These are phyloP conservation scores for Spongospora subterranea DNA, from an alignment of 208 protist genomes.

Conservation along the genomic window DNA sequence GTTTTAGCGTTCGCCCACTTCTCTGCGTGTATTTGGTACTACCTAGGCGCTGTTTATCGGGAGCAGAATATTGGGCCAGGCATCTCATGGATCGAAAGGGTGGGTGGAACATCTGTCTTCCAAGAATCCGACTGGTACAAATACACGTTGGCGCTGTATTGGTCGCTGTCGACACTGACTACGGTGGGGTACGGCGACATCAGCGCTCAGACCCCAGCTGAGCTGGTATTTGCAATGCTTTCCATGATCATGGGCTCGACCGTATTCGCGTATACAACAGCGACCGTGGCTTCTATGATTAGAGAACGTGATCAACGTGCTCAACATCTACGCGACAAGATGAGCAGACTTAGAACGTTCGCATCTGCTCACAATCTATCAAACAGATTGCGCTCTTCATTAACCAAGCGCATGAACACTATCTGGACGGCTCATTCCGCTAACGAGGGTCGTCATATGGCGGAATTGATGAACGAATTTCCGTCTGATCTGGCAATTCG, in stretches of 20 bases:
- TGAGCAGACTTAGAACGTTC: background rate
- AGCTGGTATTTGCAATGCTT: conserved; percentile 33
- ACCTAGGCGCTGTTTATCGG: background rate
- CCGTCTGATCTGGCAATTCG: conserved; percentile 1
- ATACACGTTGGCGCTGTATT: conserved; percentile 49
- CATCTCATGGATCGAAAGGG: background rate
- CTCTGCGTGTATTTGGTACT: conserved; percentile 15
- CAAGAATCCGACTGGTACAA: background rate
- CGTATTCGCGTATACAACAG: conserved; percentile 21
- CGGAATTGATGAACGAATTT: background rate
- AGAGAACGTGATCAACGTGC: conserved; percentile 6
- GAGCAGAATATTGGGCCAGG: background rate
- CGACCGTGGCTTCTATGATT: background rate
- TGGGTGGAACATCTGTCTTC: background rate
- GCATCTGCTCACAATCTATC: conserved; percentile 7
- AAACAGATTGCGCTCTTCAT: background rate
- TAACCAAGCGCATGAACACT: conserved; percentile 26
- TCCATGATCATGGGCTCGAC: conserved; percentile 37
- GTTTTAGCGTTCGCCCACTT: conserved; percentile 26
- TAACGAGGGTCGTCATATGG: background rate
- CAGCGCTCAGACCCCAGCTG: background rate
- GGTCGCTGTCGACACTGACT: conserved; percentile 2
- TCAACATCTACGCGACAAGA: conserved; percentile 15
- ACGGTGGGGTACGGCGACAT: conserved; percentile 65
- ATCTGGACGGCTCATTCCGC: background rate